Evolutionary conservation across 192 early-diverging fungal genomes (phyloP), one percentile per base, ranked within the genome.

Genomic region (Gamsiella multidivaricata): DNA sequence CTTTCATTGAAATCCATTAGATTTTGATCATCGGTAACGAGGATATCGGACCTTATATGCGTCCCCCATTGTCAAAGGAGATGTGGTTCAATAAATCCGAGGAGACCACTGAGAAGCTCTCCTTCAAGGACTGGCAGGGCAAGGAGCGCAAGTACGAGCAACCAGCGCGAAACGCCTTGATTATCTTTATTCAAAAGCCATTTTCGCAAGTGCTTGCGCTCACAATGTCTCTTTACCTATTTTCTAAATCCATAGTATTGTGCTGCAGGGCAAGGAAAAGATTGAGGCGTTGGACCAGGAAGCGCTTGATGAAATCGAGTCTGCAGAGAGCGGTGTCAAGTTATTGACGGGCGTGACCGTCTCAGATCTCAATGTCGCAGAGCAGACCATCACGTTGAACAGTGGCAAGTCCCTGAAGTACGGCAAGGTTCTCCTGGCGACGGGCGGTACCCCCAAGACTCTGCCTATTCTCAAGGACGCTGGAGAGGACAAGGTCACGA

Each of bases 31-130:
- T 90, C 64, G 83, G 83, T 15, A 85, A 81, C 36, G 86, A 90
- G 59, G 70, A 68, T 22, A 57, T 80, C 54, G 73, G 79, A 54
- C 89, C 89, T 23, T 89, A 91, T 55, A 82, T 85, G 83, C 82
- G 90, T 26, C 90, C 90, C 17, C 90, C 88, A 50, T 71, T 91
- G 54, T 86, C 86, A 45, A 91, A 91, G 67, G 90, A 91, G 65
- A 81, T 91, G 70, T 91, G 89, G 89, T 81, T 83, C 59, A 82
- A 85, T 46, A 82, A 85, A 28, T 74, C 79, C 46, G 61, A 68
- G 17, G 62, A 70, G 11, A 62, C 71, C 17, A 67, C 70, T 22
- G 61, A 71, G 28, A 76, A 79, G 28, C 75, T 88, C 15, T 46
- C 61, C n/a, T 90, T 88, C 64, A 85, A 81, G 46, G 84, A 90